Evolutionary conservation across 768 basidiomycete species (phyloP), one percentile per base, ranked within the genome.

Genomic region (Naganishia vaughanmartiniae): DNA sequence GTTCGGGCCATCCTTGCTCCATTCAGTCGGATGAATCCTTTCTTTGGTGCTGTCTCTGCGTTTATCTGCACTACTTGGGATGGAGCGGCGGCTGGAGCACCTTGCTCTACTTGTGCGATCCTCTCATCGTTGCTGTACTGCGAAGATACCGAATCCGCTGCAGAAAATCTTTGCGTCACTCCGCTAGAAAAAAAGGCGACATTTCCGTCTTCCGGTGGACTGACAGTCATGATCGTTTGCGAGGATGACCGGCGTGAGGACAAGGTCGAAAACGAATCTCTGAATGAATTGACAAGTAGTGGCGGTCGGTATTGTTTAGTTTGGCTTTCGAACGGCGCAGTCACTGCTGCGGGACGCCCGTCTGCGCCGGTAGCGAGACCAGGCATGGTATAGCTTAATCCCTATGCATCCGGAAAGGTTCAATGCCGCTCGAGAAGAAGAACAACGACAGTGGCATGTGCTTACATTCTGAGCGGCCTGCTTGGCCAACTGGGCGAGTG

Each of bases 401-500:
- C 60, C 60, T 63, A 12, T n/a, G 6, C n/a, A n/a, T 51, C 24
- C 48, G n/a, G n/a, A 7, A 21, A n/a, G 1, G 48, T 3, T 51
- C n/a, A 51, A 51, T 4, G 4, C 4, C n/a, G n/a, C 4, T 51
- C 48, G n/a, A 51, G 26, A 7, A 58, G 7, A 58, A 39, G 33
- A 39, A 28, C 21, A 1, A 26, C 31, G 0, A 4, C 19, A 58
- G 34, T 11, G 21, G 4, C 10, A 1, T 3, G 56, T 15, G 15
- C 60, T 17, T 19, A 63, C 60, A 30, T 45, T 63, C 60, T 63
- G 60, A 11, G 60, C 60, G 30, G 60, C 60, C 60, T 63, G 60
- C 19, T 63, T 63, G 24, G 60, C 60, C 36, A 63, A 34, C 17
- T 63, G 60, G n/a, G 60, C 60, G 12, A 63, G 42, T 14, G 60